Evolutionary conservation across 805 yeast genomes (phyloP), one percentile per base, ranked within the genome.

Genomic region (Barnettozyma salicaria): DNA sequence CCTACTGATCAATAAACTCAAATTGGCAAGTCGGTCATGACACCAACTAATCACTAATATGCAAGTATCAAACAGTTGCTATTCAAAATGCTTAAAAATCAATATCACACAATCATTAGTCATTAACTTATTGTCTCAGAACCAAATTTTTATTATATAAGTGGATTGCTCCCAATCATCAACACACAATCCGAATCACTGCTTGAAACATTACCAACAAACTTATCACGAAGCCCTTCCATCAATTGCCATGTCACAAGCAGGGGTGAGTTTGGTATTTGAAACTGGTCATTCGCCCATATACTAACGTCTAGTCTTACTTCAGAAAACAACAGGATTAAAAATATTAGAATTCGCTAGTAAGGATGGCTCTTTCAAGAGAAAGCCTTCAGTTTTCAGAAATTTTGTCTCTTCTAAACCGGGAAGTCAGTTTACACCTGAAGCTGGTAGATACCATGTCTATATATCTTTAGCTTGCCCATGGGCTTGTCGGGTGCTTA

Each of bases 381-480:
- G 85, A 55, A 68, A 63, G 43, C 61, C 61, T 2, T 70, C 76
- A 4, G 45, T 58, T n/a, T 87, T 87, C 59, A 70, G 95, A 55
- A 74, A 81, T 52, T 60, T 61, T 18, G 77, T 88, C 31, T 73
- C 83, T 3, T 49, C 70, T 2, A 63, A 64, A 19, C 67, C 76
- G 2, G 84, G 78, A 12, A 72, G 86, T 11, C 59, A 68, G 42
- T 85, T 77, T 56, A 65, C 76, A 13, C 86, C 96, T 5, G 96
- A 87, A 53, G 68, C 72, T 31, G 75, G 75, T 40, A 72, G 98
- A 52, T 90, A 90, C 56, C 95, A 89, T 61, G 70, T 88, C 38
- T 89, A 83, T 51, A 95, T 87, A 9, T 81, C 92, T 1, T 67
- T 70, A 33, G 96, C 96, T 2, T 90, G 98, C 61, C 97, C 98